Percentiles rank a stretch among this genome's conserved stretches.
Evolutionary conservation across 2,329 filamentous ascomycete species (phyloP).

Genomic region (Tympanopsis confertula): DNA sequence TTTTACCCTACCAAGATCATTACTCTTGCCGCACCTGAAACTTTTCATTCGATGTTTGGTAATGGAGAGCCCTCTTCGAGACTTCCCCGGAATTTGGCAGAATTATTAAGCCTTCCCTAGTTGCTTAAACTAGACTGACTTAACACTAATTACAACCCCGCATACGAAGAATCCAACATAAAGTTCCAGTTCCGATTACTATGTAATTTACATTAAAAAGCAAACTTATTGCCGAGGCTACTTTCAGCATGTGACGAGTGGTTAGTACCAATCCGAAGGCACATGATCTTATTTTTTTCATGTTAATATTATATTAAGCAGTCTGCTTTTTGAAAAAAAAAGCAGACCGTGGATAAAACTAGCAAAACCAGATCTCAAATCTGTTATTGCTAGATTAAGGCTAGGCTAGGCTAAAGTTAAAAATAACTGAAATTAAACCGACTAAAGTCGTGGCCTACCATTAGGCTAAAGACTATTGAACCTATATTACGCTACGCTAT

Average conservation of each 20-base stretch:
- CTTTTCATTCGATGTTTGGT: slow-evolving; percentile 1
- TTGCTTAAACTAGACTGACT: slow-evolving; percentile 1
- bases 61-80: neutral
- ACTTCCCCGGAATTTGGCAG: neutral
- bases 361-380: neutral
- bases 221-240: neutral
- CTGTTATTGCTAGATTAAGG: slow-evolving; percentile 1
- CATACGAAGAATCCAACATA: slow-evolving; percentile 1
- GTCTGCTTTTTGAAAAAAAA: neutral
- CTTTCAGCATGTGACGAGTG: neutral
- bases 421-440: neutral
- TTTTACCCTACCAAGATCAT: slow-evolving; percentile 1
- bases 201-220: slow-evolving; percentile 1
- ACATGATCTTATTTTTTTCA: slow-evolving; percentile 1
- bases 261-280: neutral
- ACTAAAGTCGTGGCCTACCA: neutral
- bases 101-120: slow-evolving; percentile 1
- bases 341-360: neutral
- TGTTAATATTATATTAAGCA: neutral
- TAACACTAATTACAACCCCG: slow-evolving; percentile 1
- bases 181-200: slow-evolving; percentile 1
- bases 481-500: slow-evolving; percentile 1
- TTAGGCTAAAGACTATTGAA: neutral
- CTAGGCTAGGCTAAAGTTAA: slow-evolving; percentile 1
- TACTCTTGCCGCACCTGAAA: neutral